Evolutionary conservation across 371 early-diverging fungal genomes (phyloP).

Genomic region (Dipsacomyces acuminosporus): DNA sequence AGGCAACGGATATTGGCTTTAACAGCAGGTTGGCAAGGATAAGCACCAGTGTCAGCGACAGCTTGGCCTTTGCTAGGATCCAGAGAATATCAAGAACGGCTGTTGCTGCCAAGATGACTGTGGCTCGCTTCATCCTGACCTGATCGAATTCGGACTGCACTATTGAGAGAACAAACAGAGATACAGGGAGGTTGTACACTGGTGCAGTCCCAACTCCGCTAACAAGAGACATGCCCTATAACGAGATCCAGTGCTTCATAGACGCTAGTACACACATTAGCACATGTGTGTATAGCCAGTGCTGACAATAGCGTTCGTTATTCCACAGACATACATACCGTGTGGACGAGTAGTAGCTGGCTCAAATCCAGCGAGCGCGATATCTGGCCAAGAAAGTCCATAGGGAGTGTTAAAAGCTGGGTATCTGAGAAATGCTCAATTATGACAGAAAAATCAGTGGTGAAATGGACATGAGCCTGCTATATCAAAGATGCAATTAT

Average conservation of each 20-base stretch:
- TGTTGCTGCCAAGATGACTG: not conserved
- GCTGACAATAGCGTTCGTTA: too few relatives aligned
- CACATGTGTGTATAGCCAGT: too few relatives aligned
- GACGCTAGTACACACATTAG: too few relatives aligned
- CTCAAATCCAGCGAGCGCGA: not conserved
- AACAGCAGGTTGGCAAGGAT: not conserved
- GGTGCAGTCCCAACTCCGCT: not conserved
- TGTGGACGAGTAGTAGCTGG: conserved; percentile 1
- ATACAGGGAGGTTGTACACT: not conserved
- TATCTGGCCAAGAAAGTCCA: not conserved
- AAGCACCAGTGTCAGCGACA: not conserved
- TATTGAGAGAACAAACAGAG: not conserved
- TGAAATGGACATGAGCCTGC: too few relatives aligned
- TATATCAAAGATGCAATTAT: too few relatives aligned
- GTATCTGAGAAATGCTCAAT: too few relatives aligned
- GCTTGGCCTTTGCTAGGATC: not conserved
- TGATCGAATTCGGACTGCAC: not conserved
- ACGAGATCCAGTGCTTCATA: too few relatives aligned
- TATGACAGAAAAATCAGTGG: too few relatives aligned
- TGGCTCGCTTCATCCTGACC: not conserved
- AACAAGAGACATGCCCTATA: not conserved
- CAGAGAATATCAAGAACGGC: not conserved
- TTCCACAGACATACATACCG: too few relatives aligned
- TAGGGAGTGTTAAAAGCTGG: too few relatives aligned
- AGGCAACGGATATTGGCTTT: not conserved